phyloP scores from a whole-genome alignment of 2,329 filamentous ascomycete genomes.

The Aspergillus sergii region DNA sequence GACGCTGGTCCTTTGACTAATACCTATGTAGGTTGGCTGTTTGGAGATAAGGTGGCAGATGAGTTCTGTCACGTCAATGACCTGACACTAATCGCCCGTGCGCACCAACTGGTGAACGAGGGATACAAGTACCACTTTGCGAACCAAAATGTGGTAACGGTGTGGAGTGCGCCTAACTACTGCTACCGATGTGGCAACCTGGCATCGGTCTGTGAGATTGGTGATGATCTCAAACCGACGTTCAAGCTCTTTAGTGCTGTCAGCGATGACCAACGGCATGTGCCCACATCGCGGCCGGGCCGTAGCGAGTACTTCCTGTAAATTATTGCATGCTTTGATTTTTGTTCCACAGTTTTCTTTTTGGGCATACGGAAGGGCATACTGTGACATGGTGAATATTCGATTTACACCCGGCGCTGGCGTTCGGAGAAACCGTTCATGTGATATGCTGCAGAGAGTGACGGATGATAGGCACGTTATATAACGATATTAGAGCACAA shows the following conservation, averaged over 20 bases:
- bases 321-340: slow-evolving; percentile 23
- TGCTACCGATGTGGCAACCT: slow-evolving; percentile 98
- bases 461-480: slow-evolving; percentile 32
- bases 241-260: slow-evolving; percentile 66
- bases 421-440: slow-evolving; percentile 30
- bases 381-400: slow-evolving; percentile 19
- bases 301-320: slow-evolving; percentile 54
- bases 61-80: slow-evolving; percentile 80
- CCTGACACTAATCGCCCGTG: slow-evolving; percentile 70
- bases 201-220: slow-evolving; percentile 84
- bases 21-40: slow-evolving; percentile 54
- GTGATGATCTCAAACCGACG: slow-evolving; percentile 79
- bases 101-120: slow-evolving; percentile 76
- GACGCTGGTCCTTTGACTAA: slow-evolving; percentile 1
- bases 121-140: slow-evolving; percentile 91
- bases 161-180: slow-evolving; percentile 83
- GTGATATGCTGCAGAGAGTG: slow-evolving; percentile 17
- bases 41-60: slow-evolving; percentile 71
- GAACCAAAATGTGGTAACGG: slow-evolving; percentile 87
- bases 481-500: slow-evolving; percentile 39
- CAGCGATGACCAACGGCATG: slow-evolving; percentile 49
- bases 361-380: slow-evolving; percentile 14
- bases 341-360: slow-evolving; percentile 11
- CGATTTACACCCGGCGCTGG: slow-evolving; percentile 36
- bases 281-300: slow-evolving; percentile 47